These are phyloP conservation scores for Hypoxylon subgilvum DNA, from an alignment of 495 filamentous ascomycete species.

Conservation along the genomic window DNA sequence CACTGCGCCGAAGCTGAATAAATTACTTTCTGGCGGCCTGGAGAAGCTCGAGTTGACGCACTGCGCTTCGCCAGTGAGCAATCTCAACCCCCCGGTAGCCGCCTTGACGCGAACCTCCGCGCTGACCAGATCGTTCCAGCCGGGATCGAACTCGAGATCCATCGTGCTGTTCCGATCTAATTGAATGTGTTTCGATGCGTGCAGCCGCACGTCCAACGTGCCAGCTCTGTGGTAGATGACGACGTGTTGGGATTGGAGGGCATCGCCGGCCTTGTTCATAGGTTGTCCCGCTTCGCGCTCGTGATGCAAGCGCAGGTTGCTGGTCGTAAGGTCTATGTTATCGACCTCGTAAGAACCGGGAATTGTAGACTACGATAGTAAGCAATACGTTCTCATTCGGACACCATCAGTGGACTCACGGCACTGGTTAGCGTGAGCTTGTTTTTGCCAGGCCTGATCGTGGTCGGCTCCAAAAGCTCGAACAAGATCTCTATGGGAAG, in stretches of 20 bases:
- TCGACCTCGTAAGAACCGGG: slow-evolving; percentile 80
- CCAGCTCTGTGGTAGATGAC: slow-evolving; percentile 56
- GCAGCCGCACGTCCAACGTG: slow-evolving; percentile 54
- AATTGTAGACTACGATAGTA: slow-evolving; percentile 55
- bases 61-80: slow-evolving; percentile 75
- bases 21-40: slow-evolving; percentile 65
- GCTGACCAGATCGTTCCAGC: slow-evolving; percentile 74
- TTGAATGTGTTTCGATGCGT: slow-evolving; percentile 64
- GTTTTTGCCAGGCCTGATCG: slow-evolving; percentile 61
- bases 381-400: not conserved
- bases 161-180: slow-evolving; percentile 77
- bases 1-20: slow-evolving; percentile 68
- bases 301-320: slow-evolving; percentile 72
- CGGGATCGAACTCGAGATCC: slow-evolving; percentile 74
- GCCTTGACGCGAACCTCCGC: slow-evolving; percentile 77
- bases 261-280: slow-evolving; percentile 49
- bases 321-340: slow-evolving; percentile 68
- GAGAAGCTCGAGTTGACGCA: slow-evolving; percentile 61
- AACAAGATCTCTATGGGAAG: slow-evolving; percentile 70
- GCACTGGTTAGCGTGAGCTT: slow-evolving; percentile 58
- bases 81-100: slow-evolving; percentile 83
- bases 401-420: slow-evolving; percentile 41
- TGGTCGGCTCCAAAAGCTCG: slow-evolving; percentile 50
- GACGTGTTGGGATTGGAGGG: slow-evolving; percentile 52
- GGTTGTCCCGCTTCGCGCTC: slow-evolving; percentile 54